Base-by-base conservation (phyloP, 441 rosid genomes). In the Pelargonium citronellum region DNA sequence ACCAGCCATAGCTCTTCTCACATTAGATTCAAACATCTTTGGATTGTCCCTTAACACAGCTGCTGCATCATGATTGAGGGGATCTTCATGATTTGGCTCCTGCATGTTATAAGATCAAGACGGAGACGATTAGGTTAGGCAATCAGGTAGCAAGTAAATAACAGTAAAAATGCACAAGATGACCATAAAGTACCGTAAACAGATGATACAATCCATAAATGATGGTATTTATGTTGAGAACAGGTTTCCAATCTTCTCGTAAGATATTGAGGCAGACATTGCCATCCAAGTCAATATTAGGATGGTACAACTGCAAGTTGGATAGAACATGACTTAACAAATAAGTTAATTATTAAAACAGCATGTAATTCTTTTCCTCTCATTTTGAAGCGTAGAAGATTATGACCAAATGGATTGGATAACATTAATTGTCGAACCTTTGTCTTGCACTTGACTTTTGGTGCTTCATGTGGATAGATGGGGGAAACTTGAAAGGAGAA, bases 201-300 rank as follows among this genome's bases (percentile, higher is more conserved):
- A 94, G 96, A 81, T 91, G 99, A 79, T 80, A 89, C 55, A 94
- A 81, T 75, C 97, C 99, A 39, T 94, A 94, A 67, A 94, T 84
- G 16, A 94, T 78, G 16, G 97, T 94, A 82, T 94, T 94, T 13
- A 94, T 91, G 78, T 87, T 94, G 65, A 94, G 91, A 69, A 91
- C 96, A 2, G 96, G 97, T 78, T 94, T 94, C 99, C 99, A 94
- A 74, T 94, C 94, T 84, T 94, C 97, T 66, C 99, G 86, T 65
- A 94, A 79, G 77, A 94, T 84, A 77, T 94, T 94, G 46, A 91
- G 86, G 78, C 99, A 94, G 49, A 89, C 97, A 68, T 90, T 95
- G 78, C 99, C 99, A 82, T 95, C 99, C 82, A 91, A 82, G 81
- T 91, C 97, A 44, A 91, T 91, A 79, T 91, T 95, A 3, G 99